Conservation (phyloP, 2,329 filamentous ascomycete genomes). For the Cladobotryum protrusum region DNA sequence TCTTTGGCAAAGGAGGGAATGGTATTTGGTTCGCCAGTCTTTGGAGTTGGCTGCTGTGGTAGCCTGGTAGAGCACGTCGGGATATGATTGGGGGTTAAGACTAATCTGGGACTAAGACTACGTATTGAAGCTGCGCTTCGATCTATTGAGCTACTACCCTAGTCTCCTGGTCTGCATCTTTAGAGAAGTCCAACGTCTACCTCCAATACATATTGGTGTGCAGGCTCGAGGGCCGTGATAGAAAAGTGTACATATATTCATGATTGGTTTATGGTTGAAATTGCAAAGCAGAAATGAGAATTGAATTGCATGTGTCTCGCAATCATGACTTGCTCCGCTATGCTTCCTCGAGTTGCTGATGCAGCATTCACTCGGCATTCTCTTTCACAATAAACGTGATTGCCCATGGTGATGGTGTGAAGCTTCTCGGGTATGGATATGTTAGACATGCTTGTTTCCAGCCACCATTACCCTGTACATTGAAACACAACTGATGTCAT, state of each 20-base stretch:
- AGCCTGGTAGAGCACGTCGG: constrained; percentile 12
- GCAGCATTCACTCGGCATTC: background rate
- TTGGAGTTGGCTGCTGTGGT: constrained; percentile 30
- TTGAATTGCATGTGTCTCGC: constrained; percentile 21
- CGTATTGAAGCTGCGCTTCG: constrained; percentile 11
- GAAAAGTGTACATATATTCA: constrained; percentile 37
- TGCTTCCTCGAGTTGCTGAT: background rate
- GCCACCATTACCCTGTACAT: too few relatives aligned
- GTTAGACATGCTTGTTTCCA: too few relatives aligned
- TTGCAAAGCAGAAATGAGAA: constrained; percentile 24
- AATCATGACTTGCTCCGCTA: constrained; percentile 13
- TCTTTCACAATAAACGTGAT: too few relatives aligned
- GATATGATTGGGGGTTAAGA: background rate
- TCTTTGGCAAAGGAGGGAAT: constrained; percentile 30
- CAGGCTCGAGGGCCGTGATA: constrained; percentile 19
- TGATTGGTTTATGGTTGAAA: constrained; percentile 29
- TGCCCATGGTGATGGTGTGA: too few relatives aligned
- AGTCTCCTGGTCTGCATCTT: background rate
- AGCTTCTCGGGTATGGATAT: too few relatives aligned
- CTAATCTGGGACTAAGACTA: constrained; percentile 1
- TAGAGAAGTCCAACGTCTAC: background rate
- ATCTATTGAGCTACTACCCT: constrained; percentile 4
- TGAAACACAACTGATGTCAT: too few relatives aligned
- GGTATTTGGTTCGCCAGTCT: constrained; percentile 28
- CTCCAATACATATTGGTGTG: constrained; percentile 9